Base-by-base conservation (phyloP, 176 grass and related monocot species). In the Ampelocalamus luodianensis region DNA sequence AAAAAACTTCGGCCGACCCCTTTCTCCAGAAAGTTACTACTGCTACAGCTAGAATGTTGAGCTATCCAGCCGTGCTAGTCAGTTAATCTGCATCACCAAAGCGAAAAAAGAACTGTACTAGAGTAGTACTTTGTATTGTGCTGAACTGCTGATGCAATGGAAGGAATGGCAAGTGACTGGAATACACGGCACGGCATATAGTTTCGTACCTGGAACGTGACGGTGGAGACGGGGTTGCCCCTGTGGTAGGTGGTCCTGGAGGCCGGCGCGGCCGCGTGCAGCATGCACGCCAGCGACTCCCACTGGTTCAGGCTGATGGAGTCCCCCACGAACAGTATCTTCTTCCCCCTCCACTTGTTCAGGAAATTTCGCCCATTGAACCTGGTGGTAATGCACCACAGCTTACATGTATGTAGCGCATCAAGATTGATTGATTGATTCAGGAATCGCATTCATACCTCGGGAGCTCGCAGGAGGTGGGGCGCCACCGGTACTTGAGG, bases 301-400 rank as follows among this genome's bases (percentile, higher is more conserved):
- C 93, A 99, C 71, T 99, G 96, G 88, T 96, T 99, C 83, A 94
- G 66, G 93, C 93, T 96, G 78, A 99, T 82, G 42, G 96, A 99
- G 80, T 99, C 96, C 27, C 96, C 96, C 50, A 99, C 96, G 82
- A 99, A 99, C 93, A 99, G 92, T 78, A 99, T 84, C 93, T 96
- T 99, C 96, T 99, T 99, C 68, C 96, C 93, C 80, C n/a, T 94
- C 85, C 88, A 96, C 18, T 18, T 92, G 53, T 17, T 71, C 69
- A 99, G 40, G 1, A 99, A 81, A 34, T 94, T 88, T 23, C 51
- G 65, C 46, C 93, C 96, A 26, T 91, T 65, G 68, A 99, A 99
- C 88, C 96, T 98, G 66, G 20, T 2, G 5, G 1, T 23, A 3
- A 16, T 3, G 34, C 27, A 14, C 46, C 5, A 8, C 29, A 37